phyloP scores from a whole-genome alignment of 2,329 filamentous ascomycete genomes.

The Sporothrix globosa region DNA sequence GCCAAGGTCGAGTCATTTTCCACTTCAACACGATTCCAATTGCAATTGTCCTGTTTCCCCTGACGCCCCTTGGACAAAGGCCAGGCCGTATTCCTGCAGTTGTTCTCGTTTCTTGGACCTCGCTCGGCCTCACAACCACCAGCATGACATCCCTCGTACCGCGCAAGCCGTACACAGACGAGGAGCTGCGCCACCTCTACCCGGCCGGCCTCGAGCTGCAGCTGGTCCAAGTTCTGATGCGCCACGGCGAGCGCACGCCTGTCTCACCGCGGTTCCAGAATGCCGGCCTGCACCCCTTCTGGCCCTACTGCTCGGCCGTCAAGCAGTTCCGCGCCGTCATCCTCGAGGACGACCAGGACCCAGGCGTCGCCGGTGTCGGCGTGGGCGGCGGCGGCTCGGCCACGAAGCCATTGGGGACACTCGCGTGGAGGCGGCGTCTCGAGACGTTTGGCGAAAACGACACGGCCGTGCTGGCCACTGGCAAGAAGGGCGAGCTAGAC shows the following conservation, averaged over 20 bases:
- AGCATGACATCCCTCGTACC: constrained; percentile 78
- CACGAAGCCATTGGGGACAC: constrained; percentile 47
- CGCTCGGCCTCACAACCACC: neutral
- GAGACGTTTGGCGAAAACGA: constrained; percentile 78
- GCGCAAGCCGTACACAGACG: constrained; percentile 73
- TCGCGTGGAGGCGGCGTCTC: constrained; percentile 71
- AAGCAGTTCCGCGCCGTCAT: constrained; percentile 65
- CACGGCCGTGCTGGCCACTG: constrained; percentile 69
- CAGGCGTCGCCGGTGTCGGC: constrained; percentile 52
- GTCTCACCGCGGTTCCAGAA: constrained; percentile 88
- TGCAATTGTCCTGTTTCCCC: constrained; percentile 11
- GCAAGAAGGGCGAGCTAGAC: constrained; percentile 72
- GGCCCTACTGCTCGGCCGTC: constrained; percentile 88
- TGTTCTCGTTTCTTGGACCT: neutral
- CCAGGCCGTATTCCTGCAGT: neutral
- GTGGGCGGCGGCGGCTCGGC: constrained; percentile 41
- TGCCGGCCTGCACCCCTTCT: constrained; percentile 67
- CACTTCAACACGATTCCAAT: neutral
- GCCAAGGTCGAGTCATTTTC: neutral
- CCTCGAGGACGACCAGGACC: constrained; percentile 47
- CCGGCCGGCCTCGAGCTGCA: constrained; percentile 78
- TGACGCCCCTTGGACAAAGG: neutral
- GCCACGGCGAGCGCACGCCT: constrained; percentile 80
- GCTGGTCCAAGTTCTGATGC: constrained; percentile 83
- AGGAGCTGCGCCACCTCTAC: constrained; percentile 81